phyloP scores from a whole-genome alignment of 2,329 filamentous ascomycete species.

The Alternaria sp. region DNA sequence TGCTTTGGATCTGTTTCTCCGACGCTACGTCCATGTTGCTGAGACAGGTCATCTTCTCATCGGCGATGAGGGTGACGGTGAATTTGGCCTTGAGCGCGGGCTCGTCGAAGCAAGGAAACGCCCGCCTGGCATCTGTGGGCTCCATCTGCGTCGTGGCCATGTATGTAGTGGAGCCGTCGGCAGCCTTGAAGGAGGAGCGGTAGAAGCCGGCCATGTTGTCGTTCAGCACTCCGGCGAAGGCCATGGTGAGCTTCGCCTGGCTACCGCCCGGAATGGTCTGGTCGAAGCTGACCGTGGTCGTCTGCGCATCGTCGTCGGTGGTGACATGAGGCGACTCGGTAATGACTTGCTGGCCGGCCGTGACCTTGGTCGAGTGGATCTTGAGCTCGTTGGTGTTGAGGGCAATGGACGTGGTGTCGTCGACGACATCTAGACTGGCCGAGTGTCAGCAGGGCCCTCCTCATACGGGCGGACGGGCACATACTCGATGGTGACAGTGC shows the following conservation, averaged over 20 bases:
- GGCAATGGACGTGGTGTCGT: conserved; percentile 84
- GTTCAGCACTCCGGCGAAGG: conserved; percentile 81
- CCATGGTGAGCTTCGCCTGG: conserved; percentile 78
- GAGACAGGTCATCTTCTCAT: conserved; percentile 87
- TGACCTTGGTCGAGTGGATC: conserved; percentile 75
- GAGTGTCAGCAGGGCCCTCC: conserved; percentile 24
- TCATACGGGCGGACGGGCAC: conserved; percentile 22
- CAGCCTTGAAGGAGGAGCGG: conserved; percentile 87
- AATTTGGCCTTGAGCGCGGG: conserved; percentile 92
- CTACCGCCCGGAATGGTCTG: conserved; percentile 74
- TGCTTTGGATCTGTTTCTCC: conserved; percentile 74
- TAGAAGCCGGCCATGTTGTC: conserved; percentile 99
- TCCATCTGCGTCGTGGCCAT: conserved; percentile 96
- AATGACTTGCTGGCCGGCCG: conserved; percentile 62
- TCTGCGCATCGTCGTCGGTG: conserved; percentile 80
- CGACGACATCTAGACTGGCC: conserved; percentile 74
- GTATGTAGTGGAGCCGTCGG: conserved; percentile 78
- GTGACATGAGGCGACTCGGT: conserved; percentile 71
- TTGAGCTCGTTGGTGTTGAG: conserved; percentile 88
- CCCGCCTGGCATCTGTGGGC: conserved; percentile 88
- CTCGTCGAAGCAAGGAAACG: conserved; percentile 97
- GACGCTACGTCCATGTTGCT: conserved; percentile 96
- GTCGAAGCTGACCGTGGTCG: conserved; percentile 79
- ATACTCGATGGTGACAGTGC: conserved; percentile 81
- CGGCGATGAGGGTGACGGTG: conserved; percentile 87